Conservation (phyloP, 2,329 filamentous ascomycete genomes). For the Seiridium unicorne region DNA sequence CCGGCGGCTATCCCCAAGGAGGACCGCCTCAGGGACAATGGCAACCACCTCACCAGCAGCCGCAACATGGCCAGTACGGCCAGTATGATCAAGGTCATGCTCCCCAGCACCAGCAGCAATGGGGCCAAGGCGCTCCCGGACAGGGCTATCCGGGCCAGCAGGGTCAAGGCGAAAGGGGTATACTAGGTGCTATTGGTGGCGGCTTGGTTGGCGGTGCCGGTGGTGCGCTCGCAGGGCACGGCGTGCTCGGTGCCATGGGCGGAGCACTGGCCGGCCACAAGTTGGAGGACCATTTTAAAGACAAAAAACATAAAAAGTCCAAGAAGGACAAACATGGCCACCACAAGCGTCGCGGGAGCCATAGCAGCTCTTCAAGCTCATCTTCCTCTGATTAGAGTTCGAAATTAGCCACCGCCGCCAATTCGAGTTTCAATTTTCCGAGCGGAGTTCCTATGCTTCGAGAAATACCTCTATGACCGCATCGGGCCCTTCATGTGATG, state of each 20-base stretch:
- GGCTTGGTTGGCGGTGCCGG: background rate
- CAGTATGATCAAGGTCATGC: background rate
- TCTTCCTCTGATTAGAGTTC: background rate
- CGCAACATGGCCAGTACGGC: background rate
- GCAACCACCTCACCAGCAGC: background rate
- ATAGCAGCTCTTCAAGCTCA: background rate
- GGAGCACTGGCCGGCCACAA: conserved; percentile 8
- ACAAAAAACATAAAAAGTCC: conserved; percentile 20
- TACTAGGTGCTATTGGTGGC: conserved; percentile 6
- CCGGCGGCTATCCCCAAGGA: background rate
- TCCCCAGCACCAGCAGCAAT: background rate
- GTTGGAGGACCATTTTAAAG: conserved; percentile 8
- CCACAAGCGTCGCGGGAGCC: conserved; percentile 19
- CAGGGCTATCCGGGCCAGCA: background rate
- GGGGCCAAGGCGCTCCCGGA: background rate
- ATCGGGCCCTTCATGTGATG: no score
- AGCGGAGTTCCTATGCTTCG: no score
- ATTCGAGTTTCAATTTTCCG: background rate
- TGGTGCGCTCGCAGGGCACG: conserved; percentile 1
- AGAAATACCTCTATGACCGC: no score
- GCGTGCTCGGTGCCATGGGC: conserved; percentile 4
- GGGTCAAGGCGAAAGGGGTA: background rate
- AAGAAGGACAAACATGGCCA: conserved; percentile 34
- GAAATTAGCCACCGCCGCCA: background rate
- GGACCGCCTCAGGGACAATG: background rate